Evolutionary conservation across 2,329 filamentous ascomycete species (phyloP).

Genomic region (Ascochyta clinopodiicola): DNA sequence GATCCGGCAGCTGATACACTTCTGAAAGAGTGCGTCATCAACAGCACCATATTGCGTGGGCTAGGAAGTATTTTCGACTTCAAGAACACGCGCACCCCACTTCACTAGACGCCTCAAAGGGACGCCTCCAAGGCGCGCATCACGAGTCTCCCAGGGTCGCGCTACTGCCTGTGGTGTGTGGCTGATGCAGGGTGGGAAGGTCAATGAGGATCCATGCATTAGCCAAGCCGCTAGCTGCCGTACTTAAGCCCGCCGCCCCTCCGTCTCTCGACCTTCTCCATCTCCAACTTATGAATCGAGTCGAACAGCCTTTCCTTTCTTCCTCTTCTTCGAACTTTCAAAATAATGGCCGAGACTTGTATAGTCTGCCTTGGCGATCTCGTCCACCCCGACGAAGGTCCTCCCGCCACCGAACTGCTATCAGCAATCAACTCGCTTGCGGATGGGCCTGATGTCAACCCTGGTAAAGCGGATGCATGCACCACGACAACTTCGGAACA

Average conservation of each 20-base stretch:
- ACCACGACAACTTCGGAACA: slow-evolving; percentile 37
- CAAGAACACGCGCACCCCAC: not conserved
- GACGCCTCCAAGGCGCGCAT: slow-evolving; percentile 14
- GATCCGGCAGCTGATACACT: slow-evolving; percentile 20
- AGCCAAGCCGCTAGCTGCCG: slow-evolving; percentile 25
- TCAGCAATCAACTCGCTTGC: slow-evolving; percentile 37
- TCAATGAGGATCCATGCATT: slow-evolving; percentile 19
- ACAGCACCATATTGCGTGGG: not conserved
- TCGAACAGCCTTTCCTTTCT: slow-evolving; percentile 29
- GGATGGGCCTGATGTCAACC: slow-evolving; percentile 35
- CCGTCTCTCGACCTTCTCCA: slow-evolving; percentile 40
- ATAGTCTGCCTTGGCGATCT: slow-evolving; percentile 77
- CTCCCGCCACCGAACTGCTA: slow-evolving; percentile 33
- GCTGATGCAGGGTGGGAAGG: slow-evolving; percentile 27
- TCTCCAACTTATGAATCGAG: slow-evolving; percentile 46
- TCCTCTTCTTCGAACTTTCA: slow-evolving; percentile 26
- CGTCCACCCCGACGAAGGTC: slow-evolving; percentile 61
- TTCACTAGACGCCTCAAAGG: not conserved
- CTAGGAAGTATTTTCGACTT: not conserved
- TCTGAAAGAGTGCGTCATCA: slow-evolving; percentile 11
- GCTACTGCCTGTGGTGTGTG: slow-evolving; percentile 31
- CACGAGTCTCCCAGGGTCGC: slow-evolving; percentile 26
- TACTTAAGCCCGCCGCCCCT: slow-evolving; percentile 35
- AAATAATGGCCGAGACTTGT: slow-evolving; percentile 69
- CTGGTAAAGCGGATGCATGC: slow-evolving; percentile 21